These are phyloP conservation scores for Fusarium circinatum DNA, from an alignment of 2,329 filamentous ascomycete genomes.

Conservation along the genomic window DNA sequence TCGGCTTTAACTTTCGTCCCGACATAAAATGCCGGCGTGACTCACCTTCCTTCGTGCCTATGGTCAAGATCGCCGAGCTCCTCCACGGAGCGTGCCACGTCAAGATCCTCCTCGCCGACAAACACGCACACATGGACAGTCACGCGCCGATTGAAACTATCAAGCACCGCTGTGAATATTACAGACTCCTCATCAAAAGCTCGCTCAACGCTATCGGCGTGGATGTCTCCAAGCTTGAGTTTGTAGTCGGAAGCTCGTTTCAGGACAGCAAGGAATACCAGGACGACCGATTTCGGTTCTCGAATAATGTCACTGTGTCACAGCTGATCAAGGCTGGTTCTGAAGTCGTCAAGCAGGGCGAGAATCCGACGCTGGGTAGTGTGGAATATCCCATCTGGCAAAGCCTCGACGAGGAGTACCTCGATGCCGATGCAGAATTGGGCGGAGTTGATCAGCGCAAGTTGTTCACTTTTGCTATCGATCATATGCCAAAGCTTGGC, in stretches of 20 bases:
- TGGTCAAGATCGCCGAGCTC: neutral
- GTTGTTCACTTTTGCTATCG: neutral
- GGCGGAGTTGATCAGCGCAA: neutral
- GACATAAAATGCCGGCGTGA: too few species aligned
- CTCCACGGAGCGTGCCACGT: neutral
- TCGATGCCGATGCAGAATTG: neutral
- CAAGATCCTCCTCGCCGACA: neutral
- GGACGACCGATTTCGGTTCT: neutral
- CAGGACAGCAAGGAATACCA: neutral
- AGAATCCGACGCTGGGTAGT: accelerated
- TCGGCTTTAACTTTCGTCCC: too few species aligned
- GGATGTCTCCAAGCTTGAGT: neutral
- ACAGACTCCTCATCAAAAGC: neutral
- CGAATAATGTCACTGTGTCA: accelerated
- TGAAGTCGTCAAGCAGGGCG: neutral
- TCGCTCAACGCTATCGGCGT: neutral
- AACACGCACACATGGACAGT: neutral
- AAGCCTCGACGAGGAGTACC: neutral
- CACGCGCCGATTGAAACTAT: accelerated
- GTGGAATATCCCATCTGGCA: neutral
- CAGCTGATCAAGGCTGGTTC: neutral
- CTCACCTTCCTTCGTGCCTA: too few species aligned
- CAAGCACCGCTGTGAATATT: neutral
- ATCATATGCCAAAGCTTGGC: neutral
- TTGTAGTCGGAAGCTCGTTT: neutral